Percentiles rank a stretch among this genome's conserved stretches.
Conservation (phyloP, 805 yeast genomes). For the Candida taoyuanica region DNA sequence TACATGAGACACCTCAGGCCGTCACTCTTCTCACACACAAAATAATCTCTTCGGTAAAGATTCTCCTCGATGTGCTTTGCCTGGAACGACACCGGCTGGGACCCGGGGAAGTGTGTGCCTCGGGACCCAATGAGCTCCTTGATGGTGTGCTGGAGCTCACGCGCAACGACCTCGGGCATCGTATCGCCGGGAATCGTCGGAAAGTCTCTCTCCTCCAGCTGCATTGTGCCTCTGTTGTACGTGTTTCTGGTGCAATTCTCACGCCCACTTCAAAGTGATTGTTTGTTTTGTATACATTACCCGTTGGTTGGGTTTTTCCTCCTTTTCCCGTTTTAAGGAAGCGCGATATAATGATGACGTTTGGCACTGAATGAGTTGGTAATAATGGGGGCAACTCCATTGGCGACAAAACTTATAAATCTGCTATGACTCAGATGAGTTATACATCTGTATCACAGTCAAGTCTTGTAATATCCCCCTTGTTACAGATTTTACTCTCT, state of each 20-base stretch:
- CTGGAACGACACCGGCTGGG: conserved; percentile 92
- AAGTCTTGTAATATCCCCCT: too few relatives aligned
- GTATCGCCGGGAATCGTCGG: conserved; percentile 85
- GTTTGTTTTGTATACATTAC: too few relatives aligned
- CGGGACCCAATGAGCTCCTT: conserved; percentile 55
- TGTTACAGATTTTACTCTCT: too few relatives aligned
- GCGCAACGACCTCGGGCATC: conserved; percentile 68
- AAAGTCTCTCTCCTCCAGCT: conserved; percentile 41
- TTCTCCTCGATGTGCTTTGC: conserved; percentile 62
- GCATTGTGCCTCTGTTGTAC: background rate
- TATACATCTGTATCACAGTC: too few relatives aligned
- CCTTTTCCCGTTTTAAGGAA: too few relatives aligned
- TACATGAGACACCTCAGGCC: conserved; percentile 83
- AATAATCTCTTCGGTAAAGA: conserved; percentile 68
- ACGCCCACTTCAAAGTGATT: too few relatives aligned
- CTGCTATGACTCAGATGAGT: too few relatives aligned
- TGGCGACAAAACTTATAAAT: too few relatives aligned
- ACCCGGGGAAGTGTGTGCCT: conserved; percentile 73
- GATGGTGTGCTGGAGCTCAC: conserved; percentile 62
- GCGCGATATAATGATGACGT: too few relatives aligned
- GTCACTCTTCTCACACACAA: conserved; percentile 94
- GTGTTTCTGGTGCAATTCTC: background rate
- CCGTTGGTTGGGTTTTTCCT: background rate
- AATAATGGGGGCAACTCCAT: too few relatives aligned
- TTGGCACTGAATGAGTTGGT: too few relatives aligned